These are phyloP conservation scores for Petunia secreta DNA, from an alignment of 257 asterid species.

Conservation along the genomic window DNA sequence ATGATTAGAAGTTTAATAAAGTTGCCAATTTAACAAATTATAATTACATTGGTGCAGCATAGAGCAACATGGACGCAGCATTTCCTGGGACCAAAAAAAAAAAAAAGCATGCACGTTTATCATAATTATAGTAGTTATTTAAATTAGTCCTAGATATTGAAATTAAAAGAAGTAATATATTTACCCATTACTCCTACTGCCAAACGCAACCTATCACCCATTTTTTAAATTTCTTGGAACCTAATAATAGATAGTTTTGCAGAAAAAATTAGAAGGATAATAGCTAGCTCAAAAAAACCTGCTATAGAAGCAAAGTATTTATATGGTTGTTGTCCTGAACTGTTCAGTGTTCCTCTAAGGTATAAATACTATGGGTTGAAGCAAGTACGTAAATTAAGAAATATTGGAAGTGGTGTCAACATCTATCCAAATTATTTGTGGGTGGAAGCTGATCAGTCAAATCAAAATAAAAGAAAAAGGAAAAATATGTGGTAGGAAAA, in stretches of 20 bases:
- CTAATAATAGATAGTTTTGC: neutral
- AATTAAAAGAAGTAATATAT: neutral
- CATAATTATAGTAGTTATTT: neutral
- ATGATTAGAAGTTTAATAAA: neutral
- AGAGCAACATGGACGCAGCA: slow-evolving; percentile 68
- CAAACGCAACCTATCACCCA: slow-evolving; percentile 70
- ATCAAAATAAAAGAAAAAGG: neutral
- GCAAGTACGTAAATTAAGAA: neutral
- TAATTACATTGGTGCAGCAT: slow-evolving; percentile 69
- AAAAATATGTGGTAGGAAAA: slow-evolving; percentile 26
- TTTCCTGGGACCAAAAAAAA: slow-evolving; percentile 58
- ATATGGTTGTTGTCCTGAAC: slow-evolving; percentile 31
- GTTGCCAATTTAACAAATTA: neutral
- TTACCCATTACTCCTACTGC: slow-evolving; percentile 75
- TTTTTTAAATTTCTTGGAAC: slow-evolving; percentile 25
- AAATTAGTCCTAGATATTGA: neutral
- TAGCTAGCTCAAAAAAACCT: neutral
- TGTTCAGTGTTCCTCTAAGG: slow-evolving; percentile 20
- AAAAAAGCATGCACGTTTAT: slow-evolving; percentile 16
- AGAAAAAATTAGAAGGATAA: neutral
- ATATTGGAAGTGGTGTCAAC: slow-evolving; percentile 30
- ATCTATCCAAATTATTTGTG: slow-evolving; percentile 36
- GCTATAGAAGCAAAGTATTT: neutral
- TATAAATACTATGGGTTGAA: slow-evolving; percentile 35
- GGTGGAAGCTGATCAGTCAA: slow-evolving; percentile 36